Base-by-base conservation (phyloP, 2,329 filamentous ascomycete genomes). In the Arthrocladium fulminans region DNA sequence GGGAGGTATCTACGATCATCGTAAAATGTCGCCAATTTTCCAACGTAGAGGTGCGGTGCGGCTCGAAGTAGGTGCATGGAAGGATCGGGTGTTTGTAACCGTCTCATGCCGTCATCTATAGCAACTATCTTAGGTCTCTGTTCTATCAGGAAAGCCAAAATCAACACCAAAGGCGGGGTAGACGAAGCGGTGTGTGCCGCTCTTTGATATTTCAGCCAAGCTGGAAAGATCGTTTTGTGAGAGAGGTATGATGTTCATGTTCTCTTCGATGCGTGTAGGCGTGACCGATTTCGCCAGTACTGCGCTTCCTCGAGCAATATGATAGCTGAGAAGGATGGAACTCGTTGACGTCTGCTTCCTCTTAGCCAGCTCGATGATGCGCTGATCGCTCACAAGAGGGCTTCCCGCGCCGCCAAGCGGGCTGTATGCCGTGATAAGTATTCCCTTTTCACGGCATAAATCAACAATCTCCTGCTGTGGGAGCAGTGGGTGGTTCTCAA, bases 341-440 rank as follows among this genome's bases (percentile, higher is more conserved):
- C 67, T 65, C 0, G 67, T 63, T 5, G 59, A 60, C 32, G 67
- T 65, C 2, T 62, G 61, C 46, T 62, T 66, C 57, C 65, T 64
- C 51, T 67, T 57, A 3, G 68, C 66, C 30, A 71, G 64, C 40
- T 65, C 63, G 15, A 68, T 62, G 23, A 71, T 64, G 3, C 66
- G 62, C 48, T 65, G 65, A 1, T 66, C 65, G 7, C 62, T 64
- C 57, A 71, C 65, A 23, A 71, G 52, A 25, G 68, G 68, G 47
- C 65, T 67, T 2, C 68, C 68, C 7, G 67, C 70, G 59, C 76
- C 77, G 12, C 75, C 75, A 13, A 77, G 72, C 0, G 75, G 73
- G 30, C 70, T 74, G 60, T 77, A 78, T 47, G 75, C 73, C 4
- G 70, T 75, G 49, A 77, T 57, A 58, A 76, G 73, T 53, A 77